These are phyloP conservation scores for Monosporascus sp. DNA, from an alignment of 2,329 filamentous ascomycete species.

Conservation along the genomic window DNA sequence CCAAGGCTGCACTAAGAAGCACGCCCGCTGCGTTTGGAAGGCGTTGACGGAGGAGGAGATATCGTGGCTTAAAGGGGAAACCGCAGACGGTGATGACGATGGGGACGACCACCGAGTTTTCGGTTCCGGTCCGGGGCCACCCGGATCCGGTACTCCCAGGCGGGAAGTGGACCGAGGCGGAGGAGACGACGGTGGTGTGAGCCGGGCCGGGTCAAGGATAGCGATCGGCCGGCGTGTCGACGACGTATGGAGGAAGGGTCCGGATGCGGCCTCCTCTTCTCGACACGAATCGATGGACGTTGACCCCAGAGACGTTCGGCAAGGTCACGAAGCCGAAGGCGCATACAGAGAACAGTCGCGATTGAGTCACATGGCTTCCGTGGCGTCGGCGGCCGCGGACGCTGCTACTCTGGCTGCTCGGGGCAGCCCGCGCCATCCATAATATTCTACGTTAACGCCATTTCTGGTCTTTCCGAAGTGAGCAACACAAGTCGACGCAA, in stretches of 20 bases:
- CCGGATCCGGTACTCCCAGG: conserved; percentile 13
- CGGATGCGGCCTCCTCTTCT: conserved; percentile 10
- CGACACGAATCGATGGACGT: conserved; percentile 25
- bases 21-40: conserved; percentile 83
- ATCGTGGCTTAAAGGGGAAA: conserved; percentile 28
- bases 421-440: conserved; percentile 9
- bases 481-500: background rate
- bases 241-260: conserved; percentile 26
- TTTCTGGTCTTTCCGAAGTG: background rate
- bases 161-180: conserved; percentile 15
- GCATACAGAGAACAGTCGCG: conserved; percentile 19
- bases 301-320: conserved; percentile 19
- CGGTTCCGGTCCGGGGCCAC: conserved; percentile 12
- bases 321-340: conserved; percentile 10
- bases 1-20: conserved; percentile 82
- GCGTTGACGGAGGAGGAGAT: conserved; percentile 70
- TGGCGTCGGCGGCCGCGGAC: conserved; percentile 25
- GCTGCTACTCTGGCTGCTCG: conserved; percentile 15
- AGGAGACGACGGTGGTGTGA: conserved; percentile 13
- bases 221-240: conserved; percentile 21
- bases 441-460: background rate
- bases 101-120: conserved; percentile 22
- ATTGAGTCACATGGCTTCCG: conserved; percentile 31
- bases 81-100: conserved; percentile 21
- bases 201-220: conserved; percentile 17